A percentile compares a stretch with the other conserved stretches of the same genome.
phyloP scores from a whole-genome alignment of 257 asterid species.

The Lantana camara region DNA sequence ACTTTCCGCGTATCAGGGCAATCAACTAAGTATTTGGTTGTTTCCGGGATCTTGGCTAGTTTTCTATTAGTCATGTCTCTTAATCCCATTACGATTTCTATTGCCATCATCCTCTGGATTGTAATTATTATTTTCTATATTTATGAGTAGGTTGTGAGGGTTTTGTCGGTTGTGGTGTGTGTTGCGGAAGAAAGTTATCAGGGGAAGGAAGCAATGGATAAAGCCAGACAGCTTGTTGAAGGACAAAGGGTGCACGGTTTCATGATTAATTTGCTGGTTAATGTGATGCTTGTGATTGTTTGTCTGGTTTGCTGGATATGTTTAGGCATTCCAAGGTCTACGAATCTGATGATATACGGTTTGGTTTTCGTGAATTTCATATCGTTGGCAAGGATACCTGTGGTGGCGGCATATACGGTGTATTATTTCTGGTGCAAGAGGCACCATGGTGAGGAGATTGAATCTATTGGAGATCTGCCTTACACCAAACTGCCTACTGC shows the following conservation, averaged over 20 bases:
- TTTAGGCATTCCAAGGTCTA: constrained; percentile 14
- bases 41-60: background rate
- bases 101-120: constrained; percentile 12
- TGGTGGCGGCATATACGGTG: constrained; percentile 32
- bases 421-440: constrained; percentile 48
- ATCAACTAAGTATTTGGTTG: constrained; percentile 17
- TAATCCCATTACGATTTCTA: constrained; percentile 7
- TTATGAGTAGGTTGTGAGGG: constrained; percentile 23
- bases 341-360: background rate
- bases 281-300: constrained; percentile 4
- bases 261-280: constrained; percentile 28
- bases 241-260: constrained; percentile 47
- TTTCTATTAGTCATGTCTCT: constrained; percentile 10
- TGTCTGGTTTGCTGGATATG: constrained; percentile 21
- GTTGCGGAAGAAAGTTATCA: constrained; percentile 42
- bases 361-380: constrained; percentile 20
- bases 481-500: constrained; percentile 28
- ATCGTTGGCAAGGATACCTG: constrained; percentile 26
- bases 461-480: constrained; percentile 18
- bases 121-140: constrained; percentile 7
- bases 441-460: constrained; percentile 43
- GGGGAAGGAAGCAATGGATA: constrained; percentile 46
- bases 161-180: constrained; percentile 35
- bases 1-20: constrained; percentile 24
- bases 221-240: constrained; percentile 37